Evolutionary conservation across 1,284 basidiomycete species (phyloP).

Genomic region (Sanghuangporus baumii): DNA sequence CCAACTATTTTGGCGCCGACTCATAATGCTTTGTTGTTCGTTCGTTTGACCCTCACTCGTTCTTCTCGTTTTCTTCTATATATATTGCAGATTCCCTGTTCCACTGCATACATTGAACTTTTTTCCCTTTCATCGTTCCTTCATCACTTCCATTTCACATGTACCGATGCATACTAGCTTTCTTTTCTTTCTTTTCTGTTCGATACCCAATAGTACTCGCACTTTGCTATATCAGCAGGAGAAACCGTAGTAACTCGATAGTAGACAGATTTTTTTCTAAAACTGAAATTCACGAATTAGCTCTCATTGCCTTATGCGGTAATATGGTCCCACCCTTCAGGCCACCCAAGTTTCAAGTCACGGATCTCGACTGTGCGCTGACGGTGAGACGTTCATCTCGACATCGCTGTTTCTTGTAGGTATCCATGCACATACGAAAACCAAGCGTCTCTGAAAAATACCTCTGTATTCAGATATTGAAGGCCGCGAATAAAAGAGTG

Average conservation of each 20-base stretch:
- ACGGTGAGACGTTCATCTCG: not conserved
- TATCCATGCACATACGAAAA: not conserved
- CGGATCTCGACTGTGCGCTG: not conserved
- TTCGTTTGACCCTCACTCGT: not conserved
- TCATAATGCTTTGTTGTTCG: not conserved
- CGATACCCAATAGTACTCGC: constrained; percentile 12
- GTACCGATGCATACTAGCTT: constrained; percentile 14
- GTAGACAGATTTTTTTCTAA: not conserved
- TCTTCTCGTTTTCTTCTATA: not conserved
- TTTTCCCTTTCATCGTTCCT: not conserved
- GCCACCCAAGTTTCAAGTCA: not conserved
- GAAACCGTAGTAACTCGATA: not conserved
- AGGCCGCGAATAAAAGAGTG: not conserved
- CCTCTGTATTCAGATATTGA: not conserved
- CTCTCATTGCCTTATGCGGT: not conserved
- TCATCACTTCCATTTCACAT: constrained; percentile 1
- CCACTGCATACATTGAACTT: constrained; percentile 2
- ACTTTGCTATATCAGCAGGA: constrained; percentile 1
- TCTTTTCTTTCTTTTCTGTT: not conserved
- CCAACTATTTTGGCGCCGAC: not conserved
- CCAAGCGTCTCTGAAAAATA: not conserved
- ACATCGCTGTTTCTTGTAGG: not conserved
- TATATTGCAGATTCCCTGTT: not conserved
- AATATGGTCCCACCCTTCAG: not conserved
- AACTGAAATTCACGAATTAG: not conserved